phyloP scores from a whole-genome alignment of 2,329 filamentous ascomycete species.

The Aureobasidium sp. region DNA sequence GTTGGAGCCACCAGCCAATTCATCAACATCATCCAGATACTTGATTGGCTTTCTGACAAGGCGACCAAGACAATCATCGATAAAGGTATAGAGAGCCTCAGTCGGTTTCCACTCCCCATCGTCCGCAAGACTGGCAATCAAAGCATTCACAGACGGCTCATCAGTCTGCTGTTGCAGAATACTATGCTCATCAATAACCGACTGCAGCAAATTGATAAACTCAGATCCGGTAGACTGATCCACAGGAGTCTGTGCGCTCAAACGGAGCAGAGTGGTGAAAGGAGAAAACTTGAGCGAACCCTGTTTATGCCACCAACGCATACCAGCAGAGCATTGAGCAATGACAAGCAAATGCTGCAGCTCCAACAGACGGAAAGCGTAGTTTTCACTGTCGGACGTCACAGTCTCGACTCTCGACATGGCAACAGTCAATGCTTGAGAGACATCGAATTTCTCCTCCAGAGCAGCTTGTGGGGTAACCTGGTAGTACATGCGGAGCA shows the following conservation, averaged over 20 bases:
- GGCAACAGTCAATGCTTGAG: conserved; percentile 61
- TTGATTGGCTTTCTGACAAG: conserved; percentile 72
- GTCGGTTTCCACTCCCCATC: conserved; percentile 10
- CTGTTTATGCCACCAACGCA: conserved; percentile 82
- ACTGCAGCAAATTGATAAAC: conserved; percentile 43
- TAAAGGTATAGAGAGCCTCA: conserved; percentile 52
- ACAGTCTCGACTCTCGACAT: conserved; percentile 51
- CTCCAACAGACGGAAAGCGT: conserved; percentile 57
- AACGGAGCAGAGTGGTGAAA: conserved; percentile 60
- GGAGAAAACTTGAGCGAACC: conserved; percentile 57
- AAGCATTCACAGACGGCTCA: conserved; percentile 33
- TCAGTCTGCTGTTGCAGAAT: conserved; percentile 47
- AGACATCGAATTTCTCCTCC: conserved; percentile 82
- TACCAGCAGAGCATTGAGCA: conserved; percentile 69
- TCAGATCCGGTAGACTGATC: conserved; percentile 31
- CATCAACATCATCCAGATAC: conserved; percentile 64
- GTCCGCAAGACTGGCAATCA: conserved; percentile 35
- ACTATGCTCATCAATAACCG: conserved; percentile 56
- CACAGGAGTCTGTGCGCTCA: conserved; percentile 35
- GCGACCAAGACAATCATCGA: conserved; percentile 75
- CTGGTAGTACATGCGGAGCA: conserved; percentile 83
- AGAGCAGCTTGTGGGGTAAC: conserved; percentile 70
- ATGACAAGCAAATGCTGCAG: conserved; percentile 74
- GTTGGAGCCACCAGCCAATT: conserved; percentile 28
- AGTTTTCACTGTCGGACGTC: conserved; percentile 27